A percentile compares a stretch with the other conserved stretches of the same genome.
These are phyloP conservation scores for Starmera dryadoides DNA, from an alignment of 805 yeast genomes.

Conservation along the genomic window DNA sequence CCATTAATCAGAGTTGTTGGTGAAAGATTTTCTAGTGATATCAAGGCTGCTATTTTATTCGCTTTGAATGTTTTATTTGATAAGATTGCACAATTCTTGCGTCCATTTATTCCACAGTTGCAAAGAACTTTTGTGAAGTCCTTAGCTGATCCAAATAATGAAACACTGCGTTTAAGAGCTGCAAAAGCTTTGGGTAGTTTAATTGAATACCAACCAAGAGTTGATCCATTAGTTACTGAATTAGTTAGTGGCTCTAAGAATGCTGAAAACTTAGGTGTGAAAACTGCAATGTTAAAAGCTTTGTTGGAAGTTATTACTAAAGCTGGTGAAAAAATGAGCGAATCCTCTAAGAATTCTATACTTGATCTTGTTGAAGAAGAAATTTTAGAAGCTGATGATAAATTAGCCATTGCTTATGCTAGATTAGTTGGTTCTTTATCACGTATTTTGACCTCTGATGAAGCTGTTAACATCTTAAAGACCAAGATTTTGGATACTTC, in stretches of 20 bases:
- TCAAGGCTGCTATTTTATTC: constrained; percentile 86
- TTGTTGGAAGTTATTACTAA: constrained; percentile 72
- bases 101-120: constrained; percentile 95
- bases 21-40: constrained; percentile 85
- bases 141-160: constrained; percentile 69
- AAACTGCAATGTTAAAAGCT: constrained; percentile 80
- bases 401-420: constrained; percentile 69
- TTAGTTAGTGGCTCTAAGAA: constrained; percentile 67
- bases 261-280: constrained; percentile 62
- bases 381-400: constrained; percentile 46
- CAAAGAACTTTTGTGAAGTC: constrained; percentile 96
- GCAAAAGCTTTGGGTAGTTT: constrained; percentile 85
- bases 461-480: constrained; percentile 52
- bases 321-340: constrained; percentile 75
- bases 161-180: constrained; percentile 70
- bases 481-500: constrained; percentile 48
- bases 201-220: constrained; percentile 85
- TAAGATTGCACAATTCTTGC: constrained; percentile 83
- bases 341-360: constrained; percentile 59
- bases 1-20: constrained; percentile 97
- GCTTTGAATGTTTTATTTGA: constrained; percentile 74
- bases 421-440: constrained; percentile 72
- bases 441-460: constrained; percentile 54
- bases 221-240: constrained; percentile 87
- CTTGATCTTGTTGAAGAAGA: constrained; percentile 71